Percentiles rank a stretch among this genome's conserved stretches.
Evolutionary conservation across 805 yeast genomes (phyloP).

Genomic region (Tetrapisispora pingtungensis): DNA sequence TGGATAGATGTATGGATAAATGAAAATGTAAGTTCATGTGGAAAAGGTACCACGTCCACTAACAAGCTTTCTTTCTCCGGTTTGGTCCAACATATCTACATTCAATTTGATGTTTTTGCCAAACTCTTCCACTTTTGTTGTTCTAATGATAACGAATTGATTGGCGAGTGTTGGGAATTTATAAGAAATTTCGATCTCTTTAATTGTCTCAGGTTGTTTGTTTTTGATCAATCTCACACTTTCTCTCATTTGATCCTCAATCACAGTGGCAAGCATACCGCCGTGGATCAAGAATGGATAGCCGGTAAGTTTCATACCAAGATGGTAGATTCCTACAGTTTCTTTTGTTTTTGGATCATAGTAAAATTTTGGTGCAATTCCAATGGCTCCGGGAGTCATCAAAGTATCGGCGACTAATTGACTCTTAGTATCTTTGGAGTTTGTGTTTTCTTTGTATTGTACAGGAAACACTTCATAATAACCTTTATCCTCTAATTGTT

Average conservation of each 20-base stretch:
- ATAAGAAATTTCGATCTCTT: constrained; percentile 39
- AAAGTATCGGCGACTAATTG: constrained; percentile 41
- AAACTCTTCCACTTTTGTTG: constrained; percentile 31
- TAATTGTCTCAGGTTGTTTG: constrained; percentile 29
- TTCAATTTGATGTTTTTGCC: constrained; percentile 29
- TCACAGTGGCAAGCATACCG: constrained; percentile 70
- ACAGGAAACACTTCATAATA: constrained; percentile 27
- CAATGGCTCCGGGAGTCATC: constrained; percentile 67
- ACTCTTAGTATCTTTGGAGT: neutral
- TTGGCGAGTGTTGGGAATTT: constrained; percentile 68
- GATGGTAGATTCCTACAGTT: constrained; percentile 57
- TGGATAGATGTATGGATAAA: too few relatives aligned
- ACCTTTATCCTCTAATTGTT: constrained; percentile 35
- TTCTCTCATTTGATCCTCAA: constrained; percentile 66
- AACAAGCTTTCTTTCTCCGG: constrained; percentile 42
- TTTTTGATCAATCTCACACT: constrained; percentile 33
- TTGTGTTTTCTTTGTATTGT: constrained; percentile 8
- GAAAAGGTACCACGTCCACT: constrained; percentile 42
- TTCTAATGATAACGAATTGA: constrained; percentile 59
- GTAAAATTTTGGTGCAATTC: constrained; percentile 62
- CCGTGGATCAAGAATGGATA: constrained; percentile 86
- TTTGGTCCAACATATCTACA: constrained; percentile 45
- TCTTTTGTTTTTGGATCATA: constrained; percentile 47
- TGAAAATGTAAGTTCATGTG: constrained; percentile 1
- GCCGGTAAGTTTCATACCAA: constrained; percentile 73